Percentiles rank a stretch among this genome's conserved stretches.
phyloP scores from a whole-genome alignment of 2,329 filamentous ascomycete species.

The Nannizzia gypsea region DNA sequence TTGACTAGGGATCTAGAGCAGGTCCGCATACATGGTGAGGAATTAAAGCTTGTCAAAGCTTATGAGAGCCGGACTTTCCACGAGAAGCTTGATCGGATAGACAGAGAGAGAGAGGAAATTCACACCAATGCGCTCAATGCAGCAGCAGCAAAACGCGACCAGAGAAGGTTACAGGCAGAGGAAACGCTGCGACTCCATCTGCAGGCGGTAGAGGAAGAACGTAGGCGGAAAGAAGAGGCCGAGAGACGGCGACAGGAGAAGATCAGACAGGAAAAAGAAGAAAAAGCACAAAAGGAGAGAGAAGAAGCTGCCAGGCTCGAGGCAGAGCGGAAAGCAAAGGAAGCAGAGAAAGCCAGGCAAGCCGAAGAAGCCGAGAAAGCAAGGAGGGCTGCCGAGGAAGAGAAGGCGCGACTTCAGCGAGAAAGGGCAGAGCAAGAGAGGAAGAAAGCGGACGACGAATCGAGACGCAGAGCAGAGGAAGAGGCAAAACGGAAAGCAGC shows the following conservation, averaged over 20 bases:
- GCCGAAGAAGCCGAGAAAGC: slow-evolving; percentile 23
- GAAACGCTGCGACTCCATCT: slow-evolving; percentile 41
- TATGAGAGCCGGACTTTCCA: slow-evolving; percentile 38
- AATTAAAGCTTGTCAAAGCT: slow-evolving; percentile 33
- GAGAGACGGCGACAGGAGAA: slow-evolving; percentile 26
- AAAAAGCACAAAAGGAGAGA: slow-evolving; percentile 27
- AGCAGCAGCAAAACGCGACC: slow-evolving; percentile 55
- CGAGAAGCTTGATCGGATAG: slow-evolving; percentile 50
- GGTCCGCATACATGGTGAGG: slow-evolving; percentile 30
- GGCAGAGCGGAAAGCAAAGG: slow-evolving; percentile 34
- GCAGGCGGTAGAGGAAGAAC: slow-evolving; percentile 29
- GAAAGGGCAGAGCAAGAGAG: slow-evolving; percentile 14
- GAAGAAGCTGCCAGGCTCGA: slow-evolving; percentile 30
- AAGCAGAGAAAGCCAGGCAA: slow-evolving; percentile 26
- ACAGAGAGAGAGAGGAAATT: slow-evolving; percentile 49
- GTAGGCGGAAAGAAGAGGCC: slow-evolving; percentile 26
- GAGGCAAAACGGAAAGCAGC: slow-evolving; percentile 19
- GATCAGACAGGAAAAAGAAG: slow-evolving; percentile 24
- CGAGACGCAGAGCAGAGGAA: slow-evolving; percentile 25
- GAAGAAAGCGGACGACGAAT: slow-evolving; percentile 23
- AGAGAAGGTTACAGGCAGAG: slow-evolving; percentile 47
- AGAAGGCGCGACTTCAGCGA: slow-evolving; percentile 18
- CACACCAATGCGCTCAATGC: slow-evolving; percentile 56
- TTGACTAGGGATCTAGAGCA: slow-evolving; percentile 31
- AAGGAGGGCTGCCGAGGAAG: slow-evolving; percentile 27